Evolutionary conservation across 108 stramenopile species (phyloP).

Genomic region (Pseudonitzschia delicatissima): DNA sequence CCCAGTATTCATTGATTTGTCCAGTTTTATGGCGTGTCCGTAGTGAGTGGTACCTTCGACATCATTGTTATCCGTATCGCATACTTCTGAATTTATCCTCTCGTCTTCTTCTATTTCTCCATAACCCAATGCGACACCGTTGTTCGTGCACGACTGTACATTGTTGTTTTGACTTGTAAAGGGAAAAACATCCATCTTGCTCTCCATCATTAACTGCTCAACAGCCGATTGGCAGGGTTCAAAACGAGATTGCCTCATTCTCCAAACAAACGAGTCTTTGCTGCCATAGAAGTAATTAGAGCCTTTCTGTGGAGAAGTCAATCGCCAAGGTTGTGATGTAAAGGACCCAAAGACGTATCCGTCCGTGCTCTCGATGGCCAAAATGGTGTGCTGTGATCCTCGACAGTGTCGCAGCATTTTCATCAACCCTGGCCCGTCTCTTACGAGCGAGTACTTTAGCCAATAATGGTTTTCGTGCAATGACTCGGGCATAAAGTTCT

Average conservation of each 20-base stretch:
- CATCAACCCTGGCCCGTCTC: slow-evolving; percentile 61
- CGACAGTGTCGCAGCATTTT: slow-evolving; percentile 55
- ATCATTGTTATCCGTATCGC: background rate
- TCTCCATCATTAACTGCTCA: slow-evolving; percentile 66
- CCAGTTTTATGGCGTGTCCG: slow-evolving; percentile 61
- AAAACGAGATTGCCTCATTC: slow-evolving; percentile 61
- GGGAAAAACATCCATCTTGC: slow-evolving; percentile 67
- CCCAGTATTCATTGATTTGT: slow-evolving; percentile 46
- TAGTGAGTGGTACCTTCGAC: slow-evolving; percentile 4
- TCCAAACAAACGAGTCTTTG: slow-evolving; percentile 71
- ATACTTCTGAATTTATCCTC: background rate
- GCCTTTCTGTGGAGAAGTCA: slow-evolving; percentile 4
- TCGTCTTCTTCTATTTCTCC: slow-evolving; percentile 36
- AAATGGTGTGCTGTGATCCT: slow-evolving; percentile 52
- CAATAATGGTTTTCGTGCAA: slow-evolving; percentile 57
- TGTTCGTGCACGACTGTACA: slow-evolving; percentile 58
- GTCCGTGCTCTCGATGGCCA: slow-evolving; percentile 75
- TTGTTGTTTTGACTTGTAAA: slow-evolving; percentile 58
- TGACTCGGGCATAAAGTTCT: slow-evolving; percentile 57
- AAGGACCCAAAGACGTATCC: slow-evolving; percentile 79
- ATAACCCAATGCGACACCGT: slow-evolving; percentile 59
- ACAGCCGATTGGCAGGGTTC: slow-evolving; percentile 43
- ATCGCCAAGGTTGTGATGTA: slow-evolving; percentile 61
- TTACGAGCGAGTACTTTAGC: slow-evolving; percentile 65
- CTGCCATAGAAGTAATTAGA: slow-evolving; percentile 44